Evolutionary conservation across 139 green algal genomes (phyloP), one percentile per base, ranked within the genome.

Genomic region (Micractinium sp.): DNA sequence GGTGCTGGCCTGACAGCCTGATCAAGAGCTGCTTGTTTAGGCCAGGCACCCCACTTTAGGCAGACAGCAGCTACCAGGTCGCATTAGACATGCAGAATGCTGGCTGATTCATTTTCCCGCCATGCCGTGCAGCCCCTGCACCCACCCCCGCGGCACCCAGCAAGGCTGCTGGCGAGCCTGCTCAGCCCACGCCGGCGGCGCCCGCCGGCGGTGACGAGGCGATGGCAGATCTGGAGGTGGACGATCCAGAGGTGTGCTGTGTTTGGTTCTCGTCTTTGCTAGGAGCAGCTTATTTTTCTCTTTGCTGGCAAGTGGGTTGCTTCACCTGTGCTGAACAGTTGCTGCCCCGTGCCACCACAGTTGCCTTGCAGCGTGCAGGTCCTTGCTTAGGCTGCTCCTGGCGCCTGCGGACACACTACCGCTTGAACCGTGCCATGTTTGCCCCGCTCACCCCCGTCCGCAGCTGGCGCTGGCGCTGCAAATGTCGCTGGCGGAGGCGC

Each of bases 381-480:
- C 14, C 63, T 73, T 73, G 63, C 16, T 73, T 3, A 29, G 63
- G 63, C 22, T 29, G 23, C 20, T 73, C 47, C 5, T 56, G 7
- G 9, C 7, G 7, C 47, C 47, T 56, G 7, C 9, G 47, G 5
- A 73, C 4, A 29, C 63, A 73, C 16, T 39, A 4, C 71, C 47
- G 47, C 47, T 56, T 16, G 9, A 56, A 56, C 47, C 47, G 47
- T 56, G 47, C 47, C 47, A 9, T 71, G 63, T 71, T 16, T 27
- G 2, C 74, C 20, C 35, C 74, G 16, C 33, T 13, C 36, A 22
- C 20, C 74, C 31, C 29, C 0, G 29, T 20, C 29, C n/a, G 41
- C 78, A 93, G 88, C 84, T 93, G 27, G 90, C 90, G 7, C 60
- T 91, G 83, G 90, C 90, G n/a, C 76, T 93, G 63, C 73, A 89